phyloP scores from a whole-genome alignment of 139 green algal species.

The Coelastrella sp. region DNA sequence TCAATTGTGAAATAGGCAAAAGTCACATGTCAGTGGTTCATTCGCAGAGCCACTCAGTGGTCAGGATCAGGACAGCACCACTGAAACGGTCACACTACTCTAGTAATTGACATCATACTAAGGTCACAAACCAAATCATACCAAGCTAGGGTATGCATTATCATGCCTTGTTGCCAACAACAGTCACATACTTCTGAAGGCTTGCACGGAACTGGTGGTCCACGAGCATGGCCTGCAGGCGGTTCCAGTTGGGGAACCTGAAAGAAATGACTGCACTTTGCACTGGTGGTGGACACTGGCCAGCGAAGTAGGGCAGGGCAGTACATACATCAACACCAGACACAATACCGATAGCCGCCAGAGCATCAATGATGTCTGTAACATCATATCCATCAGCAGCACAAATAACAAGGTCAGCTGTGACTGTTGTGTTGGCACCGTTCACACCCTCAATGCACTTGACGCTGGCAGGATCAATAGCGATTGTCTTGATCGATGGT shows the following conservation, averaged over 20 bases:
- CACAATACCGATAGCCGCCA: background rate
- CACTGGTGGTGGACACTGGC: background rate
- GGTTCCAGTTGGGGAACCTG: conserved; percentile 8
- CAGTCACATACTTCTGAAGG: background rate
- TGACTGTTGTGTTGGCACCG: conserved; percentile 17
- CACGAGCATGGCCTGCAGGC: conserved; percentile 11
- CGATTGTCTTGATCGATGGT: background rate
- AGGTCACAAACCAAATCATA: background rate
- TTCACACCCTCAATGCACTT: background rate
- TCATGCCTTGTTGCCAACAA: background rate
- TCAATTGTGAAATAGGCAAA: too few species aligned
- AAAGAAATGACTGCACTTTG: background rate
- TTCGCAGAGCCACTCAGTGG: too few species aligned
- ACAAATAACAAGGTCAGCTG: background rate
- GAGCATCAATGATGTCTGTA: background rate
- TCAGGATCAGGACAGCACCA: too few species aligned
- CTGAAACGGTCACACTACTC: too few species aligned
- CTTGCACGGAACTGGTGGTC: conserved; percentile 1
- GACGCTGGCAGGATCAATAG: background rate
- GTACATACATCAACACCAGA: background rate
- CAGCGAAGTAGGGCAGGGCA: background rate
- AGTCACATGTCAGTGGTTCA: too few species aligned
- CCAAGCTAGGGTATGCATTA: background rate
- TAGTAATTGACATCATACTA: too few species aligned
- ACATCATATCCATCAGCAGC: background rate